phyloP scores from a whole-genome alignment of 2,329 filamentous ascomycete genomes.

The Botrytis aclada region DNA sequence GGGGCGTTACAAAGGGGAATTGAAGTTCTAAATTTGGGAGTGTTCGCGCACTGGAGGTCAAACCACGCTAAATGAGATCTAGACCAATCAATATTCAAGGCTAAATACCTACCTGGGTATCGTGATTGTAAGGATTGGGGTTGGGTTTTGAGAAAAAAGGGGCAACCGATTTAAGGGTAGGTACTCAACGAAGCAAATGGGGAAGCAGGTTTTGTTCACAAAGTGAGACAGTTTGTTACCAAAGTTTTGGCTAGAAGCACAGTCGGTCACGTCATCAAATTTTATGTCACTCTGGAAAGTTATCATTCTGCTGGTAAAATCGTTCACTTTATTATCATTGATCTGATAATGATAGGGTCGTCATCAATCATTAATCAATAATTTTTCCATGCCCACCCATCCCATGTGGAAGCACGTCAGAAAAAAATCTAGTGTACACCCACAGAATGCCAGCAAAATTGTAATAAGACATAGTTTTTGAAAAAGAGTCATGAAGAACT shows the following conservation, averaged over 20 bases:
- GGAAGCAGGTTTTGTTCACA: too few relatives aligned
- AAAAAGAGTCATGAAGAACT: constrained; percentile 39
- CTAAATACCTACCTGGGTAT: not conserved
- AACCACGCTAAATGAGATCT: constrained; percentile 12
- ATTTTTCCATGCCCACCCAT: constrained; percentile 38
- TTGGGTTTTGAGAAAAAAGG: not conserved
- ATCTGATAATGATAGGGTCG: constrained; percentile 26
- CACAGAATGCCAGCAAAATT: constrained; percentile 40
- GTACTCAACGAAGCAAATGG: not conserved
- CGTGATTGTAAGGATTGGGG: not conserved
- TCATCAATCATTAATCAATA: constrained; percentile 32
- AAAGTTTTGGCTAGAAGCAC: not conserved
- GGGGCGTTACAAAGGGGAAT: constrained; percentile 14
- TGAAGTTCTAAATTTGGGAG: constrained; percentile 10
- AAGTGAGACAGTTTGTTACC: not conserved
- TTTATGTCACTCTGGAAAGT: not conserved
- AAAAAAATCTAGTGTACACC: constrained; percentile 41
- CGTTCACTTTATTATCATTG: constrained; percentile 25
- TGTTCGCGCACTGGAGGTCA: not conserved
- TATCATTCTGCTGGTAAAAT: constrained; percentile 6
- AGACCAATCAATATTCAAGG: constrained; percentile 13
- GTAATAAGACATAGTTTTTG: constrained; percentile 40
- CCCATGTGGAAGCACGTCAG: constrained; percentile 36
- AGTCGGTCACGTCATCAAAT: not conserved
- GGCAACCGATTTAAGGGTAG: not conserved